These are phyloP conservation scores for Rostrohypoxylon terebratum DNA, from an alignment of 495 filamentous ascomycete genomes.

Conservation along the genomic window DNA sequence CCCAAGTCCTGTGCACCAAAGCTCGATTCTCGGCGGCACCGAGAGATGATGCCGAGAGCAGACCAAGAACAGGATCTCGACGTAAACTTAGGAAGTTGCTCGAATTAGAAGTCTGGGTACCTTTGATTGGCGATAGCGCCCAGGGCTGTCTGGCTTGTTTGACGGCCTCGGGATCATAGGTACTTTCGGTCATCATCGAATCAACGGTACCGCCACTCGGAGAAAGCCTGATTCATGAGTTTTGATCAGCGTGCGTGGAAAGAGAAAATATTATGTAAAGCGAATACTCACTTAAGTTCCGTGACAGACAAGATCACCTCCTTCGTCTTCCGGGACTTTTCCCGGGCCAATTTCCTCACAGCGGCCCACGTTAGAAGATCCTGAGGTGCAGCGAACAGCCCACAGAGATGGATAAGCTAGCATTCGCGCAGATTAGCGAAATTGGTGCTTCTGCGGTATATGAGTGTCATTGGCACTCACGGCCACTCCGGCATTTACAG, in stretches of 20 bases:
- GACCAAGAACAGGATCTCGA: constrained; percentile 23
- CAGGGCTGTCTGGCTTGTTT: constrained; percentile 28
- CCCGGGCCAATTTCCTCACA: constrained; percentile 68
- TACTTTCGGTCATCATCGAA: constrained; percentile 26
- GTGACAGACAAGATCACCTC: constrained; percentile 66
- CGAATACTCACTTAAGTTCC: constrained; percentile 62
- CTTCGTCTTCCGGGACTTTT: constrained; percentile 60
- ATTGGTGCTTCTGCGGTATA: not conserved
- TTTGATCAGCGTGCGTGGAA: not conserved
- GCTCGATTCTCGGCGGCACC: constrained; percentile 26
- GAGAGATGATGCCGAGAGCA: constrained; percentile 31
- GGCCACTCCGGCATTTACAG: constrained; percentile 76
- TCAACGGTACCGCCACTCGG: constrained; percentile 22
- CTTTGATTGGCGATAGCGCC: constrained; percentile 21
- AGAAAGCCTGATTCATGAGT: not conserved
- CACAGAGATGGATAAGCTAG: constrained; percentile 62
- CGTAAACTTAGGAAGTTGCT: constrained; percentile 28
- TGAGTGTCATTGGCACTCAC: constrained; percentile 65
- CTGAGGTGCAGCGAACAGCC: constrained; percentile 76
- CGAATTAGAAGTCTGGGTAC: constrained; percentile 1
- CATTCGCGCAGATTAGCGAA: not conserved
- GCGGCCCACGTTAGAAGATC: constrained; percentile 76
- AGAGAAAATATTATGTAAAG: not conserved
- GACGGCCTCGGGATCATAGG: not conserved
- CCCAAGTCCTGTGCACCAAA: constrained; percentile 42